Percentiles rank a stretch among this genome's conserved stretches.
These are phyloP conservation scores for Kodamaea sp. DNA, from an alignment of 1,139 yeast genomes.

Conservation along the genomic window DNA sequence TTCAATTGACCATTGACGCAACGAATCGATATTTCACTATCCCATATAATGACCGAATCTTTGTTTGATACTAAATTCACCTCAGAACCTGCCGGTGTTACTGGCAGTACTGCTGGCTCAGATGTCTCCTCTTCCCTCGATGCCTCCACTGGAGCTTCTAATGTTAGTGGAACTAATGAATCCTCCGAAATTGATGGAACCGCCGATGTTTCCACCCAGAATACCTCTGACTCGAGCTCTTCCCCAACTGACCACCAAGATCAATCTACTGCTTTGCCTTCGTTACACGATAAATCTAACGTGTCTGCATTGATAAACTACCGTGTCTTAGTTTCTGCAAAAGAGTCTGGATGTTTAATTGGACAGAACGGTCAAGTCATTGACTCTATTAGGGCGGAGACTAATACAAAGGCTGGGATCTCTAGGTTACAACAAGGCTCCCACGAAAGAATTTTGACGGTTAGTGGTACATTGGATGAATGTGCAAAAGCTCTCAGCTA, in stretches of 20 bases:
- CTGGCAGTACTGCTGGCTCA: slow-evolving; percentile 5
- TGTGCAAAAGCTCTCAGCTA: slow-evolving; percentile 72
- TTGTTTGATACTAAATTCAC: slow-evolving; percentile 42
- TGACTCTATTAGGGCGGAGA: slow-evolving; percentile 72
- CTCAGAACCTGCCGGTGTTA: slow-evolving; percentile 19
- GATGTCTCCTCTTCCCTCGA: slow-evolving; percentile 1
- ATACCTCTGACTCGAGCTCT: slow-evolving; percentile 14
- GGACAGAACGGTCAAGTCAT: slow-evolving; percentile 86
- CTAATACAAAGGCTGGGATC: slow-evolving; percentile 86
- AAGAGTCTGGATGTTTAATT: slow-evolving; percentile 89
- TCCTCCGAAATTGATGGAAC: not conserved
- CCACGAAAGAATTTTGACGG: slow-evolving; percentile 80
- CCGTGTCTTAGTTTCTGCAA: slow-evolving; percentile 76
- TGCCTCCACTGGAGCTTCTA: not conserved
- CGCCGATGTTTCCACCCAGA: slow-evolving; percentile 1
- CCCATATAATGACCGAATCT: slow-evolving; percentile 38
- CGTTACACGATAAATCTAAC: slow-evolving; percentile 30
- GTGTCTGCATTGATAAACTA: slow-evolving; percentile 49
- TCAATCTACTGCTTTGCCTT: slow-evolving; percentile 29
- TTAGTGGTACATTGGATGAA: slow-evolving; percentile 75
- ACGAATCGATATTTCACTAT: too few relatives aligned
- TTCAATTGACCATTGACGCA: too few relatives aligned
- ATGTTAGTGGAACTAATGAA: not conserved
- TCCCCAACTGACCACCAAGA: slow-evolving; percentile 12
- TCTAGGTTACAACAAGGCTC: slow-evolving; percentile 81